Conservation (phyloP, 352 stramenopile species). For the Phytophthora foliorum region DNA sequence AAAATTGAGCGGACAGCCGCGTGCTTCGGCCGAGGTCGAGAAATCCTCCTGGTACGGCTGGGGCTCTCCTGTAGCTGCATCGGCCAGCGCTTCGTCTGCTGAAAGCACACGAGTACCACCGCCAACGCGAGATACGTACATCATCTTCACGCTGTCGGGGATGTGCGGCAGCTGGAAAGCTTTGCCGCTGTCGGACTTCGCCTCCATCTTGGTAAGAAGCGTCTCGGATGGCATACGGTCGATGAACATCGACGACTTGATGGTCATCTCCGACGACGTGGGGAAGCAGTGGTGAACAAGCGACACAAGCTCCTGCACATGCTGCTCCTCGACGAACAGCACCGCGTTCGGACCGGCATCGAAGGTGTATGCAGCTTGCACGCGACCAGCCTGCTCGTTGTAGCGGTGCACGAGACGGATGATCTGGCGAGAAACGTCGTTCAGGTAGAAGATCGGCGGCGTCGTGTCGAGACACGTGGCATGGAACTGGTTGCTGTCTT, state of each 20-base stretch:
- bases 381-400: slow-evolving; percentile 79
- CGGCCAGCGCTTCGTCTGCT: slow-evolving; percentile 52
- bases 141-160: slow-evolving; percentile 63
- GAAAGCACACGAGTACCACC: slow-evolving; percentile 56
- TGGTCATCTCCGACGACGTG: slow-evolving; percentile 30
- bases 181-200: slow-evolving; percentile 12
- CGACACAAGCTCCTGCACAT: slow-evolving; percentile 71
- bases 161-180: slow-evolving; percentile 30
- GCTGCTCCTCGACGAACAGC: slow-evolving; percentile 85
- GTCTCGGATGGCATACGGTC: slow-evolving; percentile 20
- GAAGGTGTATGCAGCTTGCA: slow-evolving; percentile 98
- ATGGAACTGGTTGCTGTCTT: slow-evolving; percentile 99
- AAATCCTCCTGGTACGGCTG: slow-evolving; percentile 25
- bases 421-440: slow-evolving; percentile 91
- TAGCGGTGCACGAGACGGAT: slow-evolving; percentile 94
- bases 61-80: slow-evolving; percentile 54
- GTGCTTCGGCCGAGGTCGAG: neutral
- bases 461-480: slow-evolving; percentile 98
- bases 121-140: slow-evolving; percentile 75
- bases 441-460: slow-evolving; percentile 99
- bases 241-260: slow-evolving; percentile 48
- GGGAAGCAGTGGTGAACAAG: slow-evolving; percentile 70
- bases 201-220: slow-evolving; percentile 37
- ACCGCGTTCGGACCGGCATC: slow-evolving; percentile 99
- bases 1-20: slow-evolving; percentile 19